Evolutionary conservation across 2,329 filamentous ascomycete genomes (phyloP), one percentile per base, ranked within the genome.

Genomic region (Ustulina deusta): DNA sequence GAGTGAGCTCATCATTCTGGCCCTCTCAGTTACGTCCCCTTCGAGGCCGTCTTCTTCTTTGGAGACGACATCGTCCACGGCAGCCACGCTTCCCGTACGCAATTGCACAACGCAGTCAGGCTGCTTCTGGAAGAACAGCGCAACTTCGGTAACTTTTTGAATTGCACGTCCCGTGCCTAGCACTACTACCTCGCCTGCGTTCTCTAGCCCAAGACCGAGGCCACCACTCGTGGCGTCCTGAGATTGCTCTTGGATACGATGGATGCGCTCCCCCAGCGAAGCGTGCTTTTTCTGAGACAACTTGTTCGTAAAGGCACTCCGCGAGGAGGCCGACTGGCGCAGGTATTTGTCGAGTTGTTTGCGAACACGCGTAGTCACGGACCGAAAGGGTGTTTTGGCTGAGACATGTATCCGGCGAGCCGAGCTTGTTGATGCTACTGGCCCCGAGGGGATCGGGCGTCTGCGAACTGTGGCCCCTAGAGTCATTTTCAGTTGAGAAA

Each of bases 81-180:
- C 86, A n/a, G 83, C 83, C 17, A 91, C 82, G 58, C 85, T 91
- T 64, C 86, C 85, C 52, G 90, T 93, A 76, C 84, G 82, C 59
- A 93, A 74, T 72, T 82, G 80, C 1, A 93, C 88, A 5, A 78
- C 75, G 70, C 87, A 90, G 69, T 88, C 87, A 13, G 78, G 81
- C 77, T 90, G 85, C 61, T 86, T 83, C 77, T 88, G 85, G 71
- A 93, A 93, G 83, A 87, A 91, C 38, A 86, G 78, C 0, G 87
- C 91, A 6, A 93, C 78, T 29, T 86, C 82, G 66, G 92, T 78
- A 0, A 87, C 87, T 78, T 88, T 89, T 69, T 86, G 82, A 34
- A 93, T 89, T 7, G 91, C 91, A 71, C 85, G 86, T 1, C 91
- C 91, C 0, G 89, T 90, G 7, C 87, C 91, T 61, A 90, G 83